phyloP scores from a whole-genome alignment of 1,139 yeast species.

The Taphrina confusa region DNA sequence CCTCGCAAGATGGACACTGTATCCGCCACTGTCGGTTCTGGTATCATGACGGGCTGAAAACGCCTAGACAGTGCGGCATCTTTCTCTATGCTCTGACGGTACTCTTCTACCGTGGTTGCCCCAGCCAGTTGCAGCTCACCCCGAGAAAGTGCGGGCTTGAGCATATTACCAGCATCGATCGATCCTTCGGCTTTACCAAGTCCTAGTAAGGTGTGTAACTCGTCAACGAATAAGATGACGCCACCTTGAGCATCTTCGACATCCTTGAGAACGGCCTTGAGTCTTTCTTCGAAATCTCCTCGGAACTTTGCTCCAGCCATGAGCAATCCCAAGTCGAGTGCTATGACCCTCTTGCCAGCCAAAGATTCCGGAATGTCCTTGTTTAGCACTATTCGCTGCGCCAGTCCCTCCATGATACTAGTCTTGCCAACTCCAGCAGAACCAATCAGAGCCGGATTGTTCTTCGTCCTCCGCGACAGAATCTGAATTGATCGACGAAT shows the following conservation, averaged over 20 bases:
- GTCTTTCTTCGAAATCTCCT: conserved; percentile 92
- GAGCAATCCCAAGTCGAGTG: conserved; percentile 83
- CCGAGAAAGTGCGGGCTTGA: conserved; percentile 92
- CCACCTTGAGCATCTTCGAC: conserved; percentile 79
- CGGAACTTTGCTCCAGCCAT: conserved; percentile 93
- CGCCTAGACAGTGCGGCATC: conserved; percentile 91
- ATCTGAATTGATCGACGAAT: conserved; percentile 90
- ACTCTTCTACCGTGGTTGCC: conserved; percentile 90
- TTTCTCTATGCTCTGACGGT: conserved; percentile 81
- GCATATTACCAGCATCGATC: conserved; percentile 88
- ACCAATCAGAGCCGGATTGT: conserved; percentile 91
- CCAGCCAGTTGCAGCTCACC: conserved; percentile 94
- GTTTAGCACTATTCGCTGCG: conserved; percentile 84
- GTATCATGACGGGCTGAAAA: conserved; percentile 82
- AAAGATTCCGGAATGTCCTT: conserved; percentile 87
- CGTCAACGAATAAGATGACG: conserved; percentile 85
- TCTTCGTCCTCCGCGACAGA: conserved; percentile 85
- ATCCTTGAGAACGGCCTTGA: conserved; percentile 80
- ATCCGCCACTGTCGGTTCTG: conserved; percentile 91
- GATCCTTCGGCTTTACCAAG: conserved; percentile 94
- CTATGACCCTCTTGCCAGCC: conserved; percentile 77
- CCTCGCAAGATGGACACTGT: conserved; percentile 91
- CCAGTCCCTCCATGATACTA: conserved; percentile 92
- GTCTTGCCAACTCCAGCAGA: conserved; percentile 98
- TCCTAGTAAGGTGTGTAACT: conserved; percentile 85